Base-by-base conservation (phyloP, 2,329 filamentous ascomycete genomes). In the Scorias spongiosa region DNA sequence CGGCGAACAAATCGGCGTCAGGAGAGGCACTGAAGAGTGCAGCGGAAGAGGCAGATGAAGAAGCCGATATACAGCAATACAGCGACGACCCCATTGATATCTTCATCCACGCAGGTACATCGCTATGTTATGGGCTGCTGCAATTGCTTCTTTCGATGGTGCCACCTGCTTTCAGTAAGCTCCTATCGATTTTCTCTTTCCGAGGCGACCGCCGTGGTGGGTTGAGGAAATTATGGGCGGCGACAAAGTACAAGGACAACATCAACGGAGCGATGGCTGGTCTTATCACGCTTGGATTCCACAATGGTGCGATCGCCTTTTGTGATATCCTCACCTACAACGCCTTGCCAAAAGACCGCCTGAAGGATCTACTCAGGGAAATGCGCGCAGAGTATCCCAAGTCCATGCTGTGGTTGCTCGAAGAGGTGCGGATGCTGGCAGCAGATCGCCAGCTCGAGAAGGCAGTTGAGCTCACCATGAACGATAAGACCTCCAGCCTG, bases 201-300 rank as follows among this genome's bases (percentile, higher is more conserved):
- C 80, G 77, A 48, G 91, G 91, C 29, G 88, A 96, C 59, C 80
- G 88, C 38, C 78, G 85, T 48, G 74, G 81, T 34, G 91, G 88
- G 9, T 71, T 95, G 29, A 71, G 74, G 34, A 82, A 95, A 76
- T 76, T 98, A 4, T 98, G 91, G 91, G 80, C 84, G 58, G 84
- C 86, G 10, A 87, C 85, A 17, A 78, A 80, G 41, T 91, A 88
- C 59, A 57, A 58, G 17, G 66, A 80, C 48, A 94, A 94, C 60
- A 75, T 96, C 55, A 93, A 95, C 57, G 89, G 88, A n/a, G 89
- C 84, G 6, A 81, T 96, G 57, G 80, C 88, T 0, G 85, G 81
- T 0, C 71, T 96, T 36, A 75, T 85, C 20, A 68, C 95, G 0
- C 71, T 96, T 12, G 80, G 77, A 1, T 96, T 87, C 62, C 93